Base-by-base conservation (phyloP, 2,329 filamentous ascomycete species). In the Fusarium citri region DNA sequence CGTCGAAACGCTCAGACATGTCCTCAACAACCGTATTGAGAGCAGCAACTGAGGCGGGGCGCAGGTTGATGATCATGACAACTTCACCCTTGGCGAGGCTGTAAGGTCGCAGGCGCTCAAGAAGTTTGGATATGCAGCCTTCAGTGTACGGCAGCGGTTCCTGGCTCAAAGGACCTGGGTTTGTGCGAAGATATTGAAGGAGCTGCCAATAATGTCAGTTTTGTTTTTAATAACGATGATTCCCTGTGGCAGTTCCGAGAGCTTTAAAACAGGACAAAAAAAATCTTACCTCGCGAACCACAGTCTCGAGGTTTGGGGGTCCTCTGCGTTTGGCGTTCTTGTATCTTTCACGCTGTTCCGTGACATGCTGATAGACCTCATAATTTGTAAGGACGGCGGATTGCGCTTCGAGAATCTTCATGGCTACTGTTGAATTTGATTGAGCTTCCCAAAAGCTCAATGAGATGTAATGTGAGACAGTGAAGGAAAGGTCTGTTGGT, bases 331-430 rank as follows among this genome's bases (percentile, higher is more conserved):
- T 85, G 55, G 82, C 78, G 43, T 81, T 79, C 74, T 87, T 84
- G 73, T 88, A 86, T 49, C 82, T 80, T 58, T 82, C 79, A 54
- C 84, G 83, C 74, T 88, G 86, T 48, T 89, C 85, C 8, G 81
- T 80, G 41, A 94, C 80, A 72, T 92, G 91, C 59, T 86, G 83
- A 74, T 89, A 90, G 68, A 94, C 91, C 83, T 94, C 92, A 69
- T 88, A 91, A 78, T 94, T 94, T 77, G 89, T 88, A 75, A 94
- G 83, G 43, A 90, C 85, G 8, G 90, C 90, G 30, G 88, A 88
- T 77, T 93, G 90, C 5, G 91, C 83, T 75, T 92, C 91, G 73
- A 93, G 81, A 75, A 94, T 87, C 86, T 92, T 91, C 89, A 91
- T 90, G 22, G 37, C 78, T 73, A 51, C 23, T 22, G 30, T 41